Evolutionary conservation across 108 stramenopile genomes (phyloP), one percentile per base, ranked within the genome.

Genomic region (Ochromonas danica): DNA sequence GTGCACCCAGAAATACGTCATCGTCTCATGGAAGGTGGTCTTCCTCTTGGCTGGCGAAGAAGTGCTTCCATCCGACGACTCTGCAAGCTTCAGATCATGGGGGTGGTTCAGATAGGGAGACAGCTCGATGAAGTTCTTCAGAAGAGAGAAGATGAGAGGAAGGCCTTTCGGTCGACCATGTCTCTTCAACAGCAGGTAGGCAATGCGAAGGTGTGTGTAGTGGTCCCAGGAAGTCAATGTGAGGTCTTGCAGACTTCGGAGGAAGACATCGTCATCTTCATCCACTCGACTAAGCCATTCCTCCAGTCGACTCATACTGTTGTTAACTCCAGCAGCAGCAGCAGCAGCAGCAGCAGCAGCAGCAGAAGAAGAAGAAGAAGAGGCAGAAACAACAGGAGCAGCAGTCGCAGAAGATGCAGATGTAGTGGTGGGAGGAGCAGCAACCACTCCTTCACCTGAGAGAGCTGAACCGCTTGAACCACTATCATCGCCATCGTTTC

Each of bases 1-100:
- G 38, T 75, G 72, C 6, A 60, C 28, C 72, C 72, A 75, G 72
- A 75, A 75, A 75, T 33, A 75, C 3, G 72, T 75, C 72, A 75
- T 75, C 38, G 72, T 75, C 25, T 75, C 72, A 60, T 75, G 72
- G 25, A 75, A 75, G 10, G 72, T 75, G 25, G 72, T 75, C 3
- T 33, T 33, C 22, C 72, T 6, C 14, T 3, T 75, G 40, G 45
- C 25, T 14, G 14, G 10, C 10, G 22, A 14, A 31, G 67, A 14
- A 57, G 17, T 10, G n/a, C n/a, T n/a, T n/a, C n/a, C n/a, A n/a
- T n/a, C n/a, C n/a, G n/a, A n/a, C n/a, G n/a, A n/a, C n/a, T n/a
- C n/a, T 22, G 45, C 45, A 51, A 14, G 14, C 22, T 51, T 51
- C n/a, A n/a, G n/a, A n/a, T n/a, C n/a, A n/a, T n/a, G n/a, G n/a